A percentile compares a stretch with the other conserved stretches of the same genome.
Conservation (phyloP, 2,329 filamentous ascomycete genomes). For the Neofusicoccum umdonicola region DNA sequence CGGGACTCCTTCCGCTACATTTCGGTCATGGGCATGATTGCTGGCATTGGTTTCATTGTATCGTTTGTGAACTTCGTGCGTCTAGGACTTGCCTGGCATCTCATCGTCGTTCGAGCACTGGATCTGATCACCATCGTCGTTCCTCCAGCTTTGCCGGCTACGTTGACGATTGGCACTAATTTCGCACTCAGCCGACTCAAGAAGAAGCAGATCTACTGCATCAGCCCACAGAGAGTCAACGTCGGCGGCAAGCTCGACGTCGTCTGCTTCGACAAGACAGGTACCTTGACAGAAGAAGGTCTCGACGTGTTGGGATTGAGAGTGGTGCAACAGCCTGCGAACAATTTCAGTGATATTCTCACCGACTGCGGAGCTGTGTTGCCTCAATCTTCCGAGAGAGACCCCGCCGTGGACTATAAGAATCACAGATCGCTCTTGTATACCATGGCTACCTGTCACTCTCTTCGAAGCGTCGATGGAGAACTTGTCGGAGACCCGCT, state of each 20-base stretch:
- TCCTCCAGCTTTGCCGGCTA: slow-evolving; percentile 89
- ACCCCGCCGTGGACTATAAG: slow-evolving; percentile 59
- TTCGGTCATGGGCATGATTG: slow-evolving; percentile 88
- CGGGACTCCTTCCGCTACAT: slow-evolving; percentile 97
- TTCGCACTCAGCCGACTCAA: slow-evolving; percentile 87
- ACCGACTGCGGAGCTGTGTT: slow-evolving; percentile 62
- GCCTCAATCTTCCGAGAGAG: slow-evolving; percentile 53
- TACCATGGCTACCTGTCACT: slow-evolving; percentile 97
- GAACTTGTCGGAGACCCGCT: slow-evolving; percentile 91
- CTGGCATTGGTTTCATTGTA: slow-evolving; percentile 79
- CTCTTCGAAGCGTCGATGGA: slow-evolving; percentile 78
- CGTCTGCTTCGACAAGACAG: slow-evolving; percentile 98
- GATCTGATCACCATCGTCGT: slow-evolving; percentile 98
- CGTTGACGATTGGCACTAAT: slow-evolving; percentile 92
- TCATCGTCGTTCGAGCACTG: slow-evolving; percentile 87
- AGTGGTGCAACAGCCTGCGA: slow-evolving; percentile 64
- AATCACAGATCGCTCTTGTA: slow-evolving; percentile 73
- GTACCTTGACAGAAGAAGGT: slow-evolving; percentile 95
- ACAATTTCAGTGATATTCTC: slow-evolving; percentile 73
- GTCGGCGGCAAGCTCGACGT: slow-evolving; percentile 94
- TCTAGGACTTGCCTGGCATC: slow-evolving; percentile 77
- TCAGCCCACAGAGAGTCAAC: slow-evolving; percentile 94
- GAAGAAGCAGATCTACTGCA: slow-evolving; percentile 91
- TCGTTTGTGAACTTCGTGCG: slow-evolving; percentile 93
- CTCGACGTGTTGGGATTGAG: slow-evolving; percentile 88